phyloP scores from a whole-genome alignment of 1,284 basidiomycete species.

The Puccinia horiana region DNA sequence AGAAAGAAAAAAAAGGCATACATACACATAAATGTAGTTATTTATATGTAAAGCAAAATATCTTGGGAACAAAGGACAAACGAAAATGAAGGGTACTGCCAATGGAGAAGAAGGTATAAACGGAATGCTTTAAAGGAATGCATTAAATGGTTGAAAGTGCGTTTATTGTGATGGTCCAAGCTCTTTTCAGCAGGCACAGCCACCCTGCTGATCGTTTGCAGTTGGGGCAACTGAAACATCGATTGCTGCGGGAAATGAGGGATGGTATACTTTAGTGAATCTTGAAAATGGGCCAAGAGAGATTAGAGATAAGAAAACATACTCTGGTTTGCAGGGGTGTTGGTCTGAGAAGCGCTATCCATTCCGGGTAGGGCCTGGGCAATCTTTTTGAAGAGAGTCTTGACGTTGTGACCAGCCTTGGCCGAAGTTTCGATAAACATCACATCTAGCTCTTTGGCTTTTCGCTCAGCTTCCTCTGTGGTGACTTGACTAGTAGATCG shows the following conservation, averaged over 20 bases:
- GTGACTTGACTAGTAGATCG: constrained; percentile 88
- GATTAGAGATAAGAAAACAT: constrained; percentile 46
- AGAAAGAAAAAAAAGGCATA: background rate
- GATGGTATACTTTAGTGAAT: background rate
- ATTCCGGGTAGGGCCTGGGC: constrained; percentile 96
- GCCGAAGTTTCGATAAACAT: constrained; percentile 99
- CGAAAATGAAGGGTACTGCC: background rate
- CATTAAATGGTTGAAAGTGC: background rate
- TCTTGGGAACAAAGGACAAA: background rate
- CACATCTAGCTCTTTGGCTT: constrained; percentile 87
- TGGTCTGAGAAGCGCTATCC: constrained; percentile 70
- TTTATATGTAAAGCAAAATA: no score
- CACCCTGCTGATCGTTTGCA: constrained; percentile 53
- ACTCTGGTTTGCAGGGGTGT: constrained; percentile 63
- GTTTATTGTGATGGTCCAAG: no score
- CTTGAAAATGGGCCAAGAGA: constrained; percentile 26
- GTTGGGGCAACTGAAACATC: constrained; percentile 55
- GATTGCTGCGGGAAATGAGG: constrained; percentile 52
- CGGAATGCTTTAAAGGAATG: background rate
- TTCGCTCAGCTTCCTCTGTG: constrained; percentile 90
- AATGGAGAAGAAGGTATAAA: background rate
- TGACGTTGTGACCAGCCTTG: constrained; percentile 99
- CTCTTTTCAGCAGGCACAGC: constrained; percentile 55
- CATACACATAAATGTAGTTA: background rate
- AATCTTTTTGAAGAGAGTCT: constrained; percentile 98